These are phyloP conservation scores for Dryadomyces quercivorus DNA, from an alignment of 2,329 filamentous ascomycete genomes.

Conservation along the genomic window DNA sequence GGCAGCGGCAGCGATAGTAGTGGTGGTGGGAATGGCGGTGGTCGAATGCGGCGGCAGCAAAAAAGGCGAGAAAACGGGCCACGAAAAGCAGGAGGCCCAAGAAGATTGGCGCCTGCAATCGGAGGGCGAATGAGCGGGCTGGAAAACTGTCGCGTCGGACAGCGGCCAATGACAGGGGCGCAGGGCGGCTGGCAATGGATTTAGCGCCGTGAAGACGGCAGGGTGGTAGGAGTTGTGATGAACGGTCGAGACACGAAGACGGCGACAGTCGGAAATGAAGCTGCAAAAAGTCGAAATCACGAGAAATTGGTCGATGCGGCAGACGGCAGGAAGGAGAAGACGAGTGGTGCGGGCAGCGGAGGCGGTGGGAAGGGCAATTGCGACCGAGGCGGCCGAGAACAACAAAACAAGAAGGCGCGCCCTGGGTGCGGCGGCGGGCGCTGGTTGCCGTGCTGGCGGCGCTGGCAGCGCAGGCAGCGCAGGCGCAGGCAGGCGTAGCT, in stretches of 20 bases:
- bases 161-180: conserved; percentile 8
- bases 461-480: too few relatives aligned
- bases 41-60: background rate
- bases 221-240: background rate
- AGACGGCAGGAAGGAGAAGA: background rate
- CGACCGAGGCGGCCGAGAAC: background rate
- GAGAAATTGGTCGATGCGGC: background rate
- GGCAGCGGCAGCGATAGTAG: too few relatives aligned
- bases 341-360: background rate
- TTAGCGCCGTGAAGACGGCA: background rate
- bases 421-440: background rate
- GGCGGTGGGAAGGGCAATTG: conserved; percentile 2
- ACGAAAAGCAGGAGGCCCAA: background rate
- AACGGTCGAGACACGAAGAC: background rate
- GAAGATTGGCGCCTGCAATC: conserved; percentile 5
- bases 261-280: background rate
- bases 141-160: background rate
- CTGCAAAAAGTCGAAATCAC: background rate
- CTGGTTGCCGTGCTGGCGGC: background rate
- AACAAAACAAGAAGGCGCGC: background rate
- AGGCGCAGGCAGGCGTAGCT: too few relatives aligned
- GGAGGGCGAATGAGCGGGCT: conserved; percentile 3
- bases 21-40: too few relatives aligned
- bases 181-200: background rate
- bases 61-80: background rate